Evolutionary conservation across 164 flowering plant genomes (phyloP).

Genomic region (Vitis rupestris): DNA sequence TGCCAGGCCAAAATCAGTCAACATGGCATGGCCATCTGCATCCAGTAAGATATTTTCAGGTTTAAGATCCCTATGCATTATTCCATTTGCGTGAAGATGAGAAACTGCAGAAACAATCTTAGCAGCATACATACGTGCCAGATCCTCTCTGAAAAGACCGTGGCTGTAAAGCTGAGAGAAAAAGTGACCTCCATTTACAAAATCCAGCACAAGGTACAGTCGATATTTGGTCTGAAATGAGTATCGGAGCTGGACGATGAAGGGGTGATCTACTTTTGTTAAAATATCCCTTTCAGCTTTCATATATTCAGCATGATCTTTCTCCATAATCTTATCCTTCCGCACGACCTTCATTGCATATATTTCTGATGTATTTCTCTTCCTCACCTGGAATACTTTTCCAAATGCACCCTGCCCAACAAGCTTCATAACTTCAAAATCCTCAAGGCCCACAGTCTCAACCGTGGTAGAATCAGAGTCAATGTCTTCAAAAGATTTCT

Average conservation of each 20-base stretch:
- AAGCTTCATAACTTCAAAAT: constrained; percentile 82
- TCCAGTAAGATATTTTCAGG: constrained; percentile 84
- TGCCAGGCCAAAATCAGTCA: constrained; percentile 96
- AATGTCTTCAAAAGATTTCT: constrained; percentile 15
- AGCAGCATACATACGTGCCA: constrained; percentile 76
- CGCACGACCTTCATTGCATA: constrained; percentile 97
- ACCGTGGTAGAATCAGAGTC: constrained; percentile 19
- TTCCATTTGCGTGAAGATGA: constrained; percentile 77
- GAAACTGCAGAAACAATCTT: constrained; percentile 86
- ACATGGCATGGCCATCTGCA: constrained; percentile 78
- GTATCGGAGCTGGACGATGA: constrained; percentile 83
- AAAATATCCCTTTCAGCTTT: constrained; percentile 89
- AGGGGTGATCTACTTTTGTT: constrained; percentile 82
- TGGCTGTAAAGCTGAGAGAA: constrained; percentile 87
- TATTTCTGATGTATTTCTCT: constrained; percentile 69
- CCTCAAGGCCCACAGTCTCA: constrained; percentile 58
- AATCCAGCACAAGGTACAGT: constrained; percentile 80
- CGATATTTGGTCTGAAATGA: constrained; percentile 89
- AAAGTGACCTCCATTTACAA: constrained; percentile 81
- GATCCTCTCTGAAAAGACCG: constrained; percentile 88
- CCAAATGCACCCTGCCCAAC: constrained; percentile 96
- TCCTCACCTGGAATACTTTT: constrained; percentile 87
- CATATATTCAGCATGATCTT: constrained; percentile 87
- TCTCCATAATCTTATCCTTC: constrained; percentile 82
- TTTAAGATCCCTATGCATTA: too few species aligned